Percentiles rank a stretch among this genome's conserved stretches.
Conservation (phyloP, 306 rosid species). For the Oxytropis ochrocephala region DNA sequence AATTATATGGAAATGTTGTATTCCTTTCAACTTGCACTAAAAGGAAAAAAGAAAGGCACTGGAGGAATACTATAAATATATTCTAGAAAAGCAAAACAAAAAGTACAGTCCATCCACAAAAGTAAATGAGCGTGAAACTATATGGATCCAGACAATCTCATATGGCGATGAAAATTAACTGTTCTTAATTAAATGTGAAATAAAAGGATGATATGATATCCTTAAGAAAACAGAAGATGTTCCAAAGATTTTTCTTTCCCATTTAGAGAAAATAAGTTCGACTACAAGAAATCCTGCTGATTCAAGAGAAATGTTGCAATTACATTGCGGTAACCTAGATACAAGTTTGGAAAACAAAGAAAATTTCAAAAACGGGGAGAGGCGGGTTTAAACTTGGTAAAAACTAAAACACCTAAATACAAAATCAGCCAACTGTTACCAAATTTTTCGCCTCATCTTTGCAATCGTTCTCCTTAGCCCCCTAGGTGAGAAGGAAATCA, state of each 20-base stretch:
- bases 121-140: background rate
- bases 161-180: background rate
- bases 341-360: background rate
- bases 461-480: background rate
- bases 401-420: background rate
- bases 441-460: background rate
- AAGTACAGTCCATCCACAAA: background rate
- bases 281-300: background rate
- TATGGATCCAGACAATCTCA: conserved; percentile 5
- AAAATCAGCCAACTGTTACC: background rate
- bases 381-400: background rate
- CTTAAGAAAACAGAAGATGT: background rate
- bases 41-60: background rate
- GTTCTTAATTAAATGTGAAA: background rate
- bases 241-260: background rate
- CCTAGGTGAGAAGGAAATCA: conserved; percentile 3
- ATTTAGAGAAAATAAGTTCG: background rate
- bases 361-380: background rate
- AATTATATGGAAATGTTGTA: background rate
- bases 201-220: background rate
- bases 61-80: background rate
- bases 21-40: background rate
- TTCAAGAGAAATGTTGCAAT: background rate
- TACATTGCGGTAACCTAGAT: background rate
- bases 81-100: background rate